These are phyloP conservation scores for Colletotrichum musae DNA, from an alignment of 2,329 filamentous ascomycete genomes.

Conservation along the genomic window DNA sequence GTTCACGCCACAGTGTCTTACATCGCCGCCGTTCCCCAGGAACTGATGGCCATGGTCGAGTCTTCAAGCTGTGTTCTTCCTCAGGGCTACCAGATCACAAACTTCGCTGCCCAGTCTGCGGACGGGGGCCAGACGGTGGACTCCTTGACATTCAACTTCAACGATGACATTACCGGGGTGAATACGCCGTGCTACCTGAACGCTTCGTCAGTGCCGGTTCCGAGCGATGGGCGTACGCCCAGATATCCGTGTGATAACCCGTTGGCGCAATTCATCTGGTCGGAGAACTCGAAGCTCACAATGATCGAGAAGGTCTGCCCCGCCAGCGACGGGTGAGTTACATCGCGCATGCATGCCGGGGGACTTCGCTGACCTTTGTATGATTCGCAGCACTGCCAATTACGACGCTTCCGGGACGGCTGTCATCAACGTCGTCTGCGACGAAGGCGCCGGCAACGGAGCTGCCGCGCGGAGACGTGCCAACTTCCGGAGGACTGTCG, in stretches of 20 bases:
- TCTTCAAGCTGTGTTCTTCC: constrained; percentile 54
- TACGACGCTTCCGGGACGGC: constrained; percentile 52
- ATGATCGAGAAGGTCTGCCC: constrained; percentile 63
- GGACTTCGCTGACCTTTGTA: neutral
- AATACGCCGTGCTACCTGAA: constrained; percentile 61
- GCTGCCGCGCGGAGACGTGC: constrained; percentile 13
- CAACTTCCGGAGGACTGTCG: constrained; percentile 19
- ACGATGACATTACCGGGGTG: constrained; percentile 56
- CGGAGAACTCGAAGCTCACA: constrained; percentile 51
- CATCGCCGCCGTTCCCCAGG: constrained; percentile 41
- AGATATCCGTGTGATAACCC: constrained; percentile 61
- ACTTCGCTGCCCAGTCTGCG: constrained; percentile 54
- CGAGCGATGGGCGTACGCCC: constrained; percentile 48
- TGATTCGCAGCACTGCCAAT: constrained; percentile 43
- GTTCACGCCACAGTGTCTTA: constrained; percentile 41
- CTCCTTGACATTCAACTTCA: constrained; percentile 57
- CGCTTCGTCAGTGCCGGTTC: constrained; percentile 55
- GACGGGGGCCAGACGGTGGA: constrained; percentile 51
- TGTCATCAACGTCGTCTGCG: constrained; percentile 34
- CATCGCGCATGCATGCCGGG: neutral
- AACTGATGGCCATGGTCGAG: constrained; percentile 38
- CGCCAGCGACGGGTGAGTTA: constrained; percentile 52
- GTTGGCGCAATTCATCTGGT: constrained; percentile 61
- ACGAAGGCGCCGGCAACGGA: constrained; percentile 20
- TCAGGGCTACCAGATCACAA: constrained; percentile 53